Conservation (phyloP, 306 rosid species). For the Canavalia ensiformis region DNA sequence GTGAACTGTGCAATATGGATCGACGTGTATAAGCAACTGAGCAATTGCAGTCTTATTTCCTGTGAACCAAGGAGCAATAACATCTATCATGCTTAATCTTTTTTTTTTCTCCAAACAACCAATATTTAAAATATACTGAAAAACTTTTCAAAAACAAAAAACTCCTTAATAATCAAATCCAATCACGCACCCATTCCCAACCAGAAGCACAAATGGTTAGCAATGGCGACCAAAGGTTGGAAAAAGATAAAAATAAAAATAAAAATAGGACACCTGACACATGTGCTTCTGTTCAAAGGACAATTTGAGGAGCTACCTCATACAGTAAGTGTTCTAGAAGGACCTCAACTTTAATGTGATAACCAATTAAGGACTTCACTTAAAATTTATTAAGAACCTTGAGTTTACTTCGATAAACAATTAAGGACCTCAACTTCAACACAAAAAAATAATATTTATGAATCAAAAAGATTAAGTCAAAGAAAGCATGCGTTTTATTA, state of each 20-base stretch:
- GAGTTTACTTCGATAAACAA: background rate
- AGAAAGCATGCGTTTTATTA: background rate
- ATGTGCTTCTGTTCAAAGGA: background rate
- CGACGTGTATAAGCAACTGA: background rate
- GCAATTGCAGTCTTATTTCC: background rate
- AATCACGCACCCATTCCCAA: background rate
- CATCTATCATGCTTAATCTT: background rate
- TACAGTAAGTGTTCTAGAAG: background rate
- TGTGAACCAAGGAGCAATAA: background rate
- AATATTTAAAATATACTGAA: background rate
- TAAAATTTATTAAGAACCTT: background rate
- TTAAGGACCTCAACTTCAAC: constrained; percentile 1
- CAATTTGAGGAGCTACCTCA: background rate
- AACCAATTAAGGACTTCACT: constrained; percentile 17
- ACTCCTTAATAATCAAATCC: background rate
- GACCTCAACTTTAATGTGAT: background rate
- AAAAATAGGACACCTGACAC: background rate
- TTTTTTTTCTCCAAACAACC: background rate
- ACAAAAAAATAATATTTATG: background rate
- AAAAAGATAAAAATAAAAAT: background rate
- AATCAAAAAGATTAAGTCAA: background rate
- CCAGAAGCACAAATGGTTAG: background rate
- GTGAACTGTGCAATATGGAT: background rate
- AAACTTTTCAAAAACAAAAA: background rate
- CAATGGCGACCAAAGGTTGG: background rate